Percentiles rank a stretch among this genome's conserved stretches.
These are phyloP conservation scores for Conticribra guillardii DNA, from an alignment of 108 stramenopile species.

Conservation along the genomic window DNA sequence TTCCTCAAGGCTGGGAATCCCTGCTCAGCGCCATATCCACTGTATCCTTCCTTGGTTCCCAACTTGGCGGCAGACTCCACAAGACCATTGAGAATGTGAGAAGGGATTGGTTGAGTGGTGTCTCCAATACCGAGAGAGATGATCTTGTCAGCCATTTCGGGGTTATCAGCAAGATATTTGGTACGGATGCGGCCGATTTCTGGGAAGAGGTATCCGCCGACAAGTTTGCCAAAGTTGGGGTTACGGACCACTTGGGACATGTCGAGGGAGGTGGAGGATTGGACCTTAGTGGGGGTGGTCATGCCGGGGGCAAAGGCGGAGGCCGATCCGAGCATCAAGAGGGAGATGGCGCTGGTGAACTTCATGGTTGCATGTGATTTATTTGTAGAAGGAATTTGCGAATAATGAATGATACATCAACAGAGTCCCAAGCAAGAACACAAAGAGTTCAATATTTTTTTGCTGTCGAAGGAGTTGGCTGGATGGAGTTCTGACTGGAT, in stretches of 20 bases:
- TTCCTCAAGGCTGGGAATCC: slow-evolving; percentile 85
- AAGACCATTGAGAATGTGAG: slow-evolving; percentile 91
- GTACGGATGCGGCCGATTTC: slow-evolving; percentile 96
- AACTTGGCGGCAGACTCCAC: slow-evolving; percentile 85
- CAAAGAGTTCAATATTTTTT: too few species aligned
- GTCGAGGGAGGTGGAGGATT: slow-evolving; percentile 33
- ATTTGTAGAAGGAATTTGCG: too few species aligned
- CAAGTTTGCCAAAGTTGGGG: slow-evolving; percentile 90
- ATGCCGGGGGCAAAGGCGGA: slow-evolving; percentile 33
- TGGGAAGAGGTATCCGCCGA: slow-evolving; percentile 95
- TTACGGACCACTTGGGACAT: slow-evolving; percentile 81
- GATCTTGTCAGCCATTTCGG: slow-evolving; percentile 89
- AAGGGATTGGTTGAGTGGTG: slow-evolving; percentile 96
- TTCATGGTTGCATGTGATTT: slow-evolving; percentile 56
- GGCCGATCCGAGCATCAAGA: slow-evolving; percentile 42
- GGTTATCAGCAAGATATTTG: slow-evolving; percentile 89
- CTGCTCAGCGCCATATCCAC: slow-evolving; percentile 96
- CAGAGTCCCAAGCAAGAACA: too few species aligned
- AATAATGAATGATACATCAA: too few species aligned
- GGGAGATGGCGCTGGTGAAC: slow-evolving; percentile 36
- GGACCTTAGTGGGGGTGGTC: slow-evolving; percentile 24
- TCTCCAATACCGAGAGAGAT: slow-evolving; percentile 97
- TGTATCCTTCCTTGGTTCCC: slow-evolving; percentile 93
- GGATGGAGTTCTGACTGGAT: too few species aligned
- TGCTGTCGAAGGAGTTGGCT: too few species aligned